A percentile compares a stretch with the other conserved stretches of the same genome.
Conservation (phyloP, 2,329 filamentous ascomycete species). For the Pseudocercospora pini-densiflorae region DNA sequence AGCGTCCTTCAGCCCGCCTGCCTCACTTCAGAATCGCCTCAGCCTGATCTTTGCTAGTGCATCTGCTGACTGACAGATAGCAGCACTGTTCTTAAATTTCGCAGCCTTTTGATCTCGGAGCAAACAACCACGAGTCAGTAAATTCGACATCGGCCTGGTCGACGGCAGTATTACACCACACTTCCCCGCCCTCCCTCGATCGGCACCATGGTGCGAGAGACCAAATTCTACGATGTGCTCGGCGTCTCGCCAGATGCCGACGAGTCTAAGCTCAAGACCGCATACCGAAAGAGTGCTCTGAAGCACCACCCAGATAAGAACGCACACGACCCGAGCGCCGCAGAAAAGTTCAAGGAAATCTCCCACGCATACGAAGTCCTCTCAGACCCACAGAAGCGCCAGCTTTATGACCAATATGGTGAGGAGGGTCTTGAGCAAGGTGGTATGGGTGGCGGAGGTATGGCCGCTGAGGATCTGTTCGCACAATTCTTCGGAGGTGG, state of each 20-base stretch:
- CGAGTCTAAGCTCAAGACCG: constrained; percentile 88
- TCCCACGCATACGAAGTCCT: constrained; percentile 96
- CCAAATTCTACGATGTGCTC: constrained; percentile 77
- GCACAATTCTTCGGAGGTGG: constrained; percentile 91
- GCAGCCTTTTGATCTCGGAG: not conserved
- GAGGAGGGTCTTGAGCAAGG: constrained; percentile 91
- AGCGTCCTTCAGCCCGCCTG: not conserved
- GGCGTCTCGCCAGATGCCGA: constrained; percentile 79
- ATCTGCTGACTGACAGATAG: not conserved
- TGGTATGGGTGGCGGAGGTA: constrained; percentile 72
- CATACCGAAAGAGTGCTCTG: constrained; percentile 80
- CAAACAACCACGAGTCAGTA: constrained; percentile 4
- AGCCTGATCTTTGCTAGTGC: not conserved
- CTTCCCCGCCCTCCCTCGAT: constrained; percentile 13
- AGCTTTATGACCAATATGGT: constrained; percentile 95
- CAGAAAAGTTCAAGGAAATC: constrained; percentile 98
- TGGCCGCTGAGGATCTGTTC: constrained; percentile 96
- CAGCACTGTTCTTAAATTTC: not conserved
- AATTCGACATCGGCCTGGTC: constrained; percentile 21
- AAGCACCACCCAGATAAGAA: constrained; percentile 98
- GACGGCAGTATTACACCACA: constrained; percentile 11
- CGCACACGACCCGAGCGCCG: constrained; percentile 85
- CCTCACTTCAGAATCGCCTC: not conserved
- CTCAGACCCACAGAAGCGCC: constrained; percentile 87
- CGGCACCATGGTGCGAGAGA: constrained; percentile 75